phyloP scores from a whole-genome alignment of 2,329 filamentous ascomycete genomes.

The Pseudohalonectria lignicola region DNA sequence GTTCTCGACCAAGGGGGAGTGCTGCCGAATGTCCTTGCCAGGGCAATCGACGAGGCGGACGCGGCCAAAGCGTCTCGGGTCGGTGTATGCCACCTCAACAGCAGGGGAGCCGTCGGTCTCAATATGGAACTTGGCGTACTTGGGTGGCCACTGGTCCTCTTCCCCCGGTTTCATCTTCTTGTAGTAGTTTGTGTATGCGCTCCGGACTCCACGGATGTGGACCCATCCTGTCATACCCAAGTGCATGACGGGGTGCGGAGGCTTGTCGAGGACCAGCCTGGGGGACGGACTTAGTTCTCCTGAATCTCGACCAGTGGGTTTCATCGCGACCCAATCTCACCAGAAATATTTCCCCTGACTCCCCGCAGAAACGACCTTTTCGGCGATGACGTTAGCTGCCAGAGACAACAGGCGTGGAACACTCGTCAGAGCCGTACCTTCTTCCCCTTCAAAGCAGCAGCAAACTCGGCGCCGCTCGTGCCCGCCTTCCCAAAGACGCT shows the following conservation, averaged over 20 bases:
- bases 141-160: conserved; percentile 68
- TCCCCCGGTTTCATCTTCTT: conserved; percentile 54
- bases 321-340: too few relatives aligned
- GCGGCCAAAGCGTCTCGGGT: conserved; percentile 67
- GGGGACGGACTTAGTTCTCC: neutral
- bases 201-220: conserved; percentile 69
- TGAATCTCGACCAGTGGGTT: too few relatives aligned
- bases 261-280: conserved; percentile 50
- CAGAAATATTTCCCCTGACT: conserved; percentile 98
- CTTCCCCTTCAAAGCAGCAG: conserved; percentile 63
- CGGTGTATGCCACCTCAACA: conserved; percentile 68
- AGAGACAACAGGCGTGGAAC: too few relatives aligned
- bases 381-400: neutral
- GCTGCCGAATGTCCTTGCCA: conserved; percentile 61
- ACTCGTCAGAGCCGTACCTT: conserved; percentile 30
- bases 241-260: conserved; percentile 84
- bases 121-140: conserved; percentile 78
- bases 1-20: conserved; percentile 77
- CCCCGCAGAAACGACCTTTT: conserved; percentile 49
- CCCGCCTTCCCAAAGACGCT: conserved; percentile 89
- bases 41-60: conserved; percentile 75
- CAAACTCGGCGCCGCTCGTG: conserved; percentile 64
- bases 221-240: conserved; percentile 81
- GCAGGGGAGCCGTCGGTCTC: conserved; percentile 44
- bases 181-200: conserved; percentile 74